Percentiles rank a stretch among this genome's conserved stretches.
Conservation (phyloP, 345 rosid species). For the Hibiscus trionum region DNA sequence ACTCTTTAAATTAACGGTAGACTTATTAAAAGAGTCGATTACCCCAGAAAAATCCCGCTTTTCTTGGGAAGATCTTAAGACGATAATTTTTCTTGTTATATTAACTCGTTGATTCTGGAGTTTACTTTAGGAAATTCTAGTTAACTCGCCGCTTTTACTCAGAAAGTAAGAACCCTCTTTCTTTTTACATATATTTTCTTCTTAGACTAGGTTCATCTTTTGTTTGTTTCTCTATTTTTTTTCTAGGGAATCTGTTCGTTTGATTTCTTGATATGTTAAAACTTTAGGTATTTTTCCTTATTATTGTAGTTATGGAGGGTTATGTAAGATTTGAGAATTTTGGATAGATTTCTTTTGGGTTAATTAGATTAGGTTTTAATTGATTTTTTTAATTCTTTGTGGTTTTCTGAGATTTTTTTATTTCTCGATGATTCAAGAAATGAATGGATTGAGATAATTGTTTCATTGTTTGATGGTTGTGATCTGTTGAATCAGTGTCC, state of each 20-base stretch:
- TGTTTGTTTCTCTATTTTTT: neutral
- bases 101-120: too few relatives aligned
- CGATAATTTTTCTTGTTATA: too few relatives aligned
- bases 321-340: neutral
- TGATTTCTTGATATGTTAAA: too few relatives aligned
- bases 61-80: too few relatives aligned
- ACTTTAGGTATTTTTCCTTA: too few relatives aligned
- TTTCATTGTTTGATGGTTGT: neutral
- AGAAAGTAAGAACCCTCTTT: neutral
- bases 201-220: too few relatives aligned
- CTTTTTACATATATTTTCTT: neutral
- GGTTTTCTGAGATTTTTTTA: neutral
- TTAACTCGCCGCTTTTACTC: constrained; percentile 17
- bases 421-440: neutral
- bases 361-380: neutral
- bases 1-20: too few relatives aligned
- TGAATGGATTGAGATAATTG: neutral
- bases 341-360: neutral
- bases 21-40: too few relatives aligned
- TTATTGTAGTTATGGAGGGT: neutral
- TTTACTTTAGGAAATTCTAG: neutral
- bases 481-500: neutral
- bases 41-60: too few relatives aligned
- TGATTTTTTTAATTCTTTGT: neutral
- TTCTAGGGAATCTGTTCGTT: too few relatives aligned